phyloP scores from a whole-genome alignment of 257 asterid genomes.

The Pogostemon cablin region DNA sequence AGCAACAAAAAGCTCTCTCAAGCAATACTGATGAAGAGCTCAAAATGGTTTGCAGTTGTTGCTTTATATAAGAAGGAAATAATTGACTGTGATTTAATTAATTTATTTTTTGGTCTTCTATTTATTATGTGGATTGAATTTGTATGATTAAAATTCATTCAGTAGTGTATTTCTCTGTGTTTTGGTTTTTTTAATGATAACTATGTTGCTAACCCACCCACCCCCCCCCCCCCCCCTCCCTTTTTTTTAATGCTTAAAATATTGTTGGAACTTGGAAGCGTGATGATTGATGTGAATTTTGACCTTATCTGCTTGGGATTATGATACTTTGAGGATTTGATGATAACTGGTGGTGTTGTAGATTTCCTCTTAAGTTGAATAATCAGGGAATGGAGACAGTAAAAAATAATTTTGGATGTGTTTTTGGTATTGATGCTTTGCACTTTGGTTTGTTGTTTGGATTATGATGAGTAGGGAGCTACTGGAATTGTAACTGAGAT shows the following conservation, averaged over 20 bases:
- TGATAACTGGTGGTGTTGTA: not conserved
- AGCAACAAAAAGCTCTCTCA: constrained; percentile 43
- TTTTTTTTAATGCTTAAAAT: not conserved
- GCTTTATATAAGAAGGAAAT: not conserved
- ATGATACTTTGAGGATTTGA: not conserved
- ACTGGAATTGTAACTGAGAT: not conserved
- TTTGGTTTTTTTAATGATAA: not conserved
- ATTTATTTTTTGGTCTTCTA: not conserved
- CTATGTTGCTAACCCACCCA: not conserved
- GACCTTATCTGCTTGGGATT: not conserved
- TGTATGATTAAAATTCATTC: not conserved
- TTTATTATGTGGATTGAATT: not conserved
- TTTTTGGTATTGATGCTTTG: too few relatives aligned
- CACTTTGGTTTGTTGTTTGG: too few relatives aligned
- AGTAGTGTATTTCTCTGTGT: not conserved
- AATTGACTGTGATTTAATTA: not conserved
- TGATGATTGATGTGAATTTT: not conserved
- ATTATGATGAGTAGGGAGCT: not conserved
- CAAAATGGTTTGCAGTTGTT: constrained; percentile 62
- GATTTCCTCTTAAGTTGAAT: not conserved
- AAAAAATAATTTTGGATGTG: not conserved
- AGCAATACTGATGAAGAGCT: constrained; percentile 59
- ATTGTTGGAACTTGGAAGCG: constrained; percentile 1
- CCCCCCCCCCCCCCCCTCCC: not conserved
- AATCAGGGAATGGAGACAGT: constrained; percentile 6